Percentiles rank a stretch among this genome's conserved stretches.
Evolutionary conservation across 148 eudicot species (phyloP).

Genomic region (Chenopodium quinoa): DNA sequence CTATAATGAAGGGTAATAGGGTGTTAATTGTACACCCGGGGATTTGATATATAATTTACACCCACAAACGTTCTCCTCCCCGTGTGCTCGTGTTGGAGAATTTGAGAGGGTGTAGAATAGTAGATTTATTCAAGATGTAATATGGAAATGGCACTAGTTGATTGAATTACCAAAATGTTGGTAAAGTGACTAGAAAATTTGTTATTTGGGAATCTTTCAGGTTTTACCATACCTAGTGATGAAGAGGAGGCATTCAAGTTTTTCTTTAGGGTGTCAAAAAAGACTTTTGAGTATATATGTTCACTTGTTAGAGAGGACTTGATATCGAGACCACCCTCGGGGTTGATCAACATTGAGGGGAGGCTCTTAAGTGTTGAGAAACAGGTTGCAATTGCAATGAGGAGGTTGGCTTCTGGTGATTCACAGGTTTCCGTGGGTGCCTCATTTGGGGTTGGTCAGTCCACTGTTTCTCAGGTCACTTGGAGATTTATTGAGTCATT

Average conservation of each 20-base stretch:
- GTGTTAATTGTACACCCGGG: background rate
- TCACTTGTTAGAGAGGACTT: constrained; percentile 86
- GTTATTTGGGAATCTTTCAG: constrained; percentile 36
- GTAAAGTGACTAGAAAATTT: constrained; percentile 10
- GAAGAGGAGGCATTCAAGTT: constrained; percentile 87
- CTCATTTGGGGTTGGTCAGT: constrained; percentile 97
- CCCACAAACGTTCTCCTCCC: too few species aligned
- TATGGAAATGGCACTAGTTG: background rate
- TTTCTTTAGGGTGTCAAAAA: constrained; percentile 86
- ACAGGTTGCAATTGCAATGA: constrained; percentile 92
- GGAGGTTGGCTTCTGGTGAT: constrained; percentile 93
- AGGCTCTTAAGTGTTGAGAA: constrained; percentile 97
- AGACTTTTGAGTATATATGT: constrained; percentile 85
- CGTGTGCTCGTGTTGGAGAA: background rate
- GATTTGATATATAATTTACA: too few species aligned
- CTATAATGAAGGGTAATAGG: background rate
- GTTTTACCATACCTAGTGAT: constrained; percentile 48
- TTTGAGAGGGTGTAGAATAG: background rate
- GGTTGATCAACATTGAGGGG: constrained; percentile 95
- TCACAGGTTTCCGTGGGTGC: constrained; percentile 94
- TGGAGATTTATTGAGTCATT: constrained; percentile 91
- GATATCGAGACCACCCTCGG: constrained; percentile 95
- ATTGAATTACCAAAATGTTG: background rate
- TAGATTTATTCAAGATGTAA: background rate
- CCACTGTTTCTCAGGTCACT: constrained; percentile 96